phyloP scores from a whole-genome alignment of 2,329 filamentous ascomycete species.

The Gyromitra esculenta region DNA sequence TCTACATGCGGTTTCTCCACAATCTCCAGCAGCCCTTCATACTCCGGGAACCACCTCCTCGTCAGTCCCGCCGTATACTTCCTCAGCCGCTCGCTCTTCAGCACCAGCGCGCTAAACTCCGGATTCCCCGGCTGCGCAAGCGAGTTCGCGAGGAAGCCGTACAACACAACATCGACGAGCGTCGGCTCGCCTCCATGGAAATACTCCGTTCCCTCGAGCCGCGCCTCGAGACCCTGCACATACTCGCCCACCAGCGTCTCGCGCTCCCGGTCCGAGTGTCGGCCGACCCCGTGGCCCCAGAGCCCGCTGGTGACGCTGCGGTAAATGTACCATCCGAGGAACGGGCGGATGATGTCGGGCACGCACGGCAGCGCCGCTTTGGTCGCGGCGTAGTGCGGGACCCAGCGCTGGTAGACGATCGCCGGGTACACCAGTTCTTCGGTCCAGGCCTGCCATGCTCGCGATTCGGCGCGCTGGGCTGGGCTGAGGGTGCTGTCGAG shows the following conservation, averaged over 20 bases:
- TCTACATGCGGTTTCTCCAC: slow-evolving; percentile 6
- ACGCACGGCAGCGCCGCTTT: background rate
- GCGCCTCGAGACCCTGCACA: slow-evolving; percentile 38
- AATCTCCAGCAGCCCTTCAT: slow-evolving; percentile 15
- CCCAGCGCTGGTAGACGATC: slow-evolving; percentile 41
- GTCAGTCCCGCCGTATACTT: slow-evolving; percentile 21
- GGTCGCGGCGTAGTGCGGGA: slow-evolving; percentile 4
- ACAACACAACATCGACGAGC: slow-evolving; percentile 36
- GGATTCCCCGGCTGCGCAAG: slow-evolving; percentile 31
- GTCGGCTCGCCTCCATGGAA: slow-evolving; percentile 42
- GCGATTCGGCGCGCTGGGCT: slow-evolving; percentile 43
- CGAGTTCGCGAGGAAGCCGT: slow-evolving; percentile 21
- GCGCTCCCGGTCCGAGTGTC: slow-evolving; percentile 38
- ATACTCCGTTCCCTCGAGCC: slow-evolving; percentile 37
- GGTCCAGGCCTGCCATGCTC: slow-evolving; percentile 42
- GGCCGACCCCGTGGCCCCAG: slow-evolving; percentile 32
- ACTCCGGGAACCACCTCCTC: slow-evolving; percentile 45
- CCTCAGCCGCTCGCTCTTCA: slow-evolving; percentile 34
- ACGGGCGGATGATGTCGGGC: background rate
- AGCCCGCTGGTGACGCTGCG: slow-evolving; percentile 26
- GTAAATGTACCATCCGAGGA: slow-evolving; percentile 31
- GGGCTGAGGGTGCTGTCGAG: slow-evolving; percentile 26
- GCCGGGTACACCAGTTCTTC: slow-evolving; percentile 44
- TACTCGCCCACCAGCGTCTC: slow-evolving; percentile 33
- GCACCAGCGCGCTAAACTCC: slow-evolving; percentile 8